Evolutionary conservation across 2,329 filamentous ascomycete genomes (phyloP), one percentile per base, ranked within the genome.

Genomic region (Phyllosticta paracitricarpa): DNA sequence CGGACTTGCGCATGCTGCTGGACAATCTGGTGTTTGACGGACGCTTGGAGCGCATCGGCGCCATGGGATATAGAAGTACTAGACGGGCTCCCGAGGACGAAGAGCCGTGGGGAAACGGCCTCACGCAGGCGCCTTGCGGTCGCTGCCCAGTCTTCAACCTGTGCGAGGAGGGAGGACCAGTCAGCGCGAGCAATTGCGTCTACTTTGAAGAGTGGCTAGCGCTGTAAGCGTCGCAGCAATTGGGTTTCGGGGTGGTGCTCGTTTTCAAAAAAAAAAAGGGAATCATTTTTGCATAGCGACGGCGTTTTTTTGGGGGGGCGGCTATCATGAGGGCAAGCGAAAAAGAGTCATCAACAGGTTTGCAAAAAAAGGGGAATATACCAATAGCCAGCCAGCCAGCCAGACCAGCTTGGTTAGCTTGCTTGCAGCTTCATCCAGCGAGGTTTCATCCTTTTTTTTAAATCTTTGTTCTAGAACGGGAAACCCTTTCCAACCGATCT

Each of bases 81-180:
- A 68, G 71, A 62, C 76, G 68, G 65, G 65, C 69, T 0, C 74
- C 77, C 51, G 76, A 75, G 4, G 19, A 54, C 40, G 59, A 54
- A 28, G 69, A 78, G 17, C 78, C 77, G n/a, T 61, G 64, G 33
- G 78, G 81, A 66, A 96, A 92, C 67, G 89, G 89, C 3, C 84
- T 93, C 66, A 95, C 89, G 1, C 91, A 97, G 73, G 87, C 88
- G 2, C 94, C 94, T 0, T 99, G 94, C 73, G 92, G 93, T 1
- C 82, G 85, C 61, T 99, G 94, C 73, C 94, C 94, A 0, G 93
- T 97, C 2, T 96, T 96, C 72, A 88, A 94, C 62, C 81, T 97
- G 1, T 99, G 94, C 72, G 88, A 90, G 66, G 90, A 96, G 63
- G 91, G 91, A 6, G 93, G 93, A 0, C 90, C 91, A 0, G 91